Evolutionary conservation across 352 stramenopile species (phyloP), one percentile per base, ranked within the genome.

Genomic region (Phytophthora foliorum): DNA sequence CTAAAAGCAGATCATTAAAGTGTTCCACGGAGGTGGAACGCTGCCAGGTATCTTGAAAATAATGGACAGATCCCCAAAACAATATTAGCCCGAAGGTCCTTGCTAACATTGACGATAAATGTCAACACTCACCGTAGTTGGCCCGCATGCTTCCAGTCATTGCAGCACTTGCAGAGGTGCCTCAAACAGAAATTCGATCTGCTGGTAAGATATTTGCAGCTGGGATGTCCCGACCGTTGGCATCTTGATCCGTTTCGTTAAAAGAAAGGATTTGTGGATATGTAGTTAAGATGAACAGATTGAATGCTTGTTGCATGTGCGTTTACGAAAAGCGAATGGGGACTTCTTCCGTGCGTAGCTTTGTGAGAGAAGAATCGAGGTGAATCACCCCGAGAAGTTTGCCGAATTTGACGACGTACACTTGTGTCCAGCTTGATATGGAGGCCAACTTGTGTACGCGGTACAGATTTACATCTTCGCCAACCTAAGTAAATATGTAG

Each of bases 381-480:
- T 93, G 89, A 57, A 95, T 72, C 16, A 90, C 81, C 8, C 84
- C 84, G 2, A 92, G 61, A 4, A 94, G 60, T 44, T 87, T 83
- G 67, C 88, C 84, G 53, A 82, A 64, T 59, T 91, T 91, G 31
- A 88, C 79, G 24, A 94, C 88, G 59, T 93, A 94, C 14, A 95
- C 84, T 48, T 95, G 84, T 13, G 86, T 93, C 88, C 86, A 93
- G 65, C 92, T 90, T 38, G 82, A 89, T 62, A 93, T 91, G n/a
- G 84, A 80, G 7, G 88, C 84, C 42, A 92, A 72, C 29, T 91
- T 89, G 74, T 93, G 86, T 16, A 95, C 80, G 14, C 77, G 80
- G 48, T 78, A 88, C 19, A 95, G 65, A 38, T 92, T 90, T 11
- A 93, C 84, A 42, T 80, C 65, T 52, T 93, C 82, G 5, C 81